A percentile compares a stretch with the other conserved stretches of the same genome.
Conservation (phyloP, 2,329 filamentous ascomycete species). For the Xylariaceae sp. region DNA sequence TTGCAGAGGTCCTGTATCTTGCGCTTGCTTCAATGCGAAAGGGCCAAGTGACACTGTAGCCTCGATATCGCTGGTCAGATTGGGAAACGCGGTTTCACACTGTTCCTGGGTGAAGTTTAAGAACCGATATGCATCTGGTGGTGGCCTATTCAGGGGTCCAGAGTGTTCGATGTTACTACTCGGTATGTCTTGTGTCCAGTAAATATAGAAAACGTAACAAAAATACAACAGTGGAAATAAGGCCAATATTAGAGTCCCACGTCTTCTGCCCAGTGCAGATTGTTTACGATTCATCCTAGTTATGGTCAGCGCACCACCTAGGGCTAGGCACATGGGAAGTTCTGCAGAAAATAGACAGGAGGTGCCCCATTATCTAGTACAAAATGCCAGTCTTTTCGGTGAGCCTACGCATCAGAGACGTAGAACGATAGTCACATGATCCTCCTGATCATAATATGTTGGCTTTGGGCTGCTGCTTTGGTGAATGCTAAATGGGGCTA, state of each 20-base stretch:
- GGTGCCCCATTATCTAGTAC: not conserved
- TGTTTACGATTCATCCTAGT: slow-evolving; percentile 2
- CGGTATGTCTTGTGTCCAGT: not conserved
- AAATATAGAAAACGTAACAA: not conserved
- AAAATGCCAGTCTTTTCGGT: not conserved
- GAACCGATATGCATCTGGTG: not conserved
- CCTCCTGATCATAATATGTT: too few species aligned
- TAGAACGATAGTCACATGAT: too few species aligned
- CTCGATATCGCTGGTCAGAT: slow-evolving; percentile 14
- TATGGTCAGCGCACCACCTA: too few species aligned
- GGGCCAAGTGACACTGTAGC: slow-evolving; percentile 11
- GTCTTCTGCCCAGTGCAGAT: not conserved
- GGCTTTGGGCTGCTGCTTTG: too few species aligned
- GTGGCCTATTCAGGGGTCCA: not conserved
- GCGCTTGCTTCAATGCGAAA: slow-evolving; percentile 13
- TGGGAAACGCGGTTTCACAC: slow-evolving; percentile 12
- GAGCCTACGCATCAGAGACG: not conserved
- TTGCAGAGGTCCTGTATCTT: slow-evolving; percentile 12
- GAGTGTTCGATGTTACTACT: not conserved
- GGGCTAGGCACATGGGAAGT: too few species aligned
- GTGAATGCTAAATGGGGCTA: too few species aligned
- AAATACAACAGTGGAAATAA: slow-evolving; percentile 1
- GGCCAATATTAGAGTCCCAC: not conserved
- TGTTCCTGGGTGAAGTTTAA: slow-evolving; percentile 13
- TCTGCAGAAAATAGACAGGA: too few species aligned